A percentile compares a stretch with the other conserved stretches of the same genome.
Evolutionary conservation across 768 basidiomycete species (phyloP).

Genomic region (Daedaleopsis nitida): DNA sequence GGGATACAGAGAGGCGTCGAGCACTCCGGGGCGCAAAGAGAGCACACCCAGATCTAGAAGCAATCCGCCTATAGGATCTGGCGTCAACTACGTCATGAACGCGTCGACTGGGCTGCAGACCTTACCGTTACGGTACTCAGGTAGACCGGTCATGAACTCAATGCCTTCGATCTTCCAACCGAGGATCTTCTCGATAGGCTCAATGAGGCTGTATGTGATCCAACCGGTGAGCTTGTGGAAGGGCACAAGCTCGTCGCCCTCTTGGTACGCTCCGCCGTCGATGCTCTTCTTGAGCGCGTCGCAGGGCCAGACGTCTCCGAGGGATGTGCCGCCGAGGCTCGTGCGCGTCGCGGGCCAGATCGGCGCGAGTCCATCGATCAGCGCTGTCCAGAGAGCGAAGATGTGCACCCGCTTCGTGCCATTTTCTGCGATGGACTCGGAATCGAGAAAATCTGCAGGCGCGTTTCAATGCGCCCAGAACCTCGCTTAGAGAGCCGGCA

Average conservation of each 20-base stretch:
- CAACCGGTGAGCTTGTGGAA: conserved; percentile 98
- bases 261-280: conserved; percentile 26
- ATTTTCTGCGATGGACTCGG: conserved; percentile 48
- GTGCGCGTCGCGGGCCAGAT: conserved; percentile 87
- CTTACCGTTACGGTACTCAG: conserved; percentile 91
- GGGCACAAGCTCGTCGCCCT: conserved; percentile 77
- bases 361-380: conserved; percentile 79
- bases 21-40: conserved; percentile 55
- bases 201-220: conserved; percentile 88
- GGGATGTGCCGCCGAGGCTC: conserved; percentile 62
- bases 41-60: conserved; percentile 84
- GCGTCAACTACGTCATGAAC: not conserved
- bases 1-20: conserved; percentile 47
- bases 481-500: too few relatives aligned
- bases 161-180: conserved; percentile 82
- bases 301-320: conserved; percentile 97
- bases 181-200: conserved; percentile 76
- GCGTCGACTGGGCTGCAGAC: not conserved
- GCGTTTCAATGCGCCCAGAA: too few relatives aligned
- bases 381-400: conserved; percentile 75
- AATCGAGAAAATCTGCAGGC: conserved; percentile 73
- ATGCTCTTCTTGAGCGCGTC: conserved; percentile 43
- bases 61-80: conserved; percentile 65
- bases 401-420: conserved; percentile 60
- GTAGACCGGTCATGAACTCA: conserved; percentile 88